Conservation (phyloP, 371 early-diverging fungal genomes). For the Zopfochytrium polystomum region DNA sequence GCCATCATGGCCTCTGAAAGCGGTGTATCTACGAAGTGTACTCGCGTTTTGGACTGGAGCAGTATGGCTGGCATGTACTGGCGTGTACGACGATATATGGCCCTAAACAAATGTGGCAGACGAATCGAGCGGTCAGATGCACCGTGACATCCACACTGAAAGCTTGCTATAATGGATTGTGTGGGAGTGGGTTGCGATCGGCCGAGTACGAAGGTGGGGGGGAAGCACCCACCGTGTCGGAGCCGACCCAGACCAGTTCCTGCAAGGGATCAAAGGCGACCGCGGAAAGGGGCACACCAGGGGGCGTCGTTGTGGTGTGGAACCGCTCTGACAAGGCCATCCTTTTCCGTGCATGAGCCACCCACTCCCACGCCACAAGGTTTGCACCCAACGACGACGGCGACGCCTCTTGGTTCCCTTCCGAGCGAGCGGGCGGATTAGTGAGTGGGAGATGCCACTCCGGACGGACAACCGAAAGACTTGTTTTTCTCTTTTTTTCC, state of each 20-base stretch:
- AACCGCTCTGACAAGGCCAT: too few species aligned
- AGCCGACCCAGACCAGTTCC: slow-evolving; percentile 75
- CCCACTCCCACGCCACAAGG: too few species aligned
- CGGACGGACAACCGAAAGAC: too few species aligned
- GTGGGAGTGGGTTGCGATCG: background rate
- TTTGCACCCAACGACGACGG: too few species aligned
- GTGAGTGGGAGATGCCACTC: too few species aligned
- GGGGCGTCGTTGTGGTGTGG: slow-evolving; percentile 4
- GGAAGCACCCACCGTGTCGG: slow-evolving; percentile 56
- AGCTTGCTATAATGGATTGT: background rate
- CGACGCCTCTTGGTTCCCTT: too few species aligned
- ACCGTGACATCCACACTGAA: background rate
- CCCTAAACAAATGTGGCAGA: background rate
- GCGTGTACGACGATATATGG: background rate
- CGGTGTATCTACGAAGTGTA: slow-evolving; percentile 35
- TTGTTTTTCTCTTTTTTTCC: too few species aligned
- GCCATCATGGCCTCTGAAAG: slow-evolving; percentile 62
- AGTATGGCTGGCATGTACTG: background rate
- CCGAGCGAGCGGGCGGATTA: too few species aligned
- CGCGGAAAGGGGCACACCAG: background rate
- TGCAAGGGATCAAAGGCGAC: slow-evolving; percentile 68
- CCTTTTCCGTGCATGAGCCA: too few species aligned
- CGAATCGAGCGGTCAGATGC: background rate
- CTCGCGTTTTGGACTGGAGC: background rate
- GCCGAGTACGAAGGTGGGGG: slow-evolving; percentile 9